A percentile compares a stretch with the other conserved stretches of the same genome.
Evolutionary conservation across 208 protist genomes (phyloP).

Genomic region (Leishmania lainsoni): DNA sequence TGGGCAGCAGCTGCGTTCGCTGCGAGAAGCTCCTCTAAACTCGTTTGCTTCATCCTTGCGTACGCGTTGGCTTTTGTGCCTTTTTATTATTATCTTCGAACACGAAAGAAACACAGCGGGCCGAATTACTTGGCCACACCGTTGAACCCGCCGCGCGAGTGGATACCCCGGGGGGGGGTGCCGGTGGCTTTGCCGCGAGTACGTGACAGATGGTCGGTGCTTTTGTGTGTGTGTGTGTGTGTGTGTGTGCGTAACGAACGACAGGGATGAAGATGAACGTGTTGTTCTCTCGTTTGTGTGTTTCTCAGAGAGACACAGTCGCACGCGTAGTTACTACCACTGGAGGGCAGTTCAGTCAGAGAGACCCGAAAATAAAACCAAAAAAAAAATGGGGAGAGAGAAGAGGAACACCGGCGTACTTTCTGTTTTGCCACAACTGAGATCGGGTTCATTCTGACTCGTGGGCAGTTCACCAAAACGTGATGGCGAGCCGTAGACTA

Average conservation of each 20-base stretch:
- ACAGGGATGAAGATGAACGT: not conserved
- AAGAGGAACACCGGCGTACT: too few species aligned
- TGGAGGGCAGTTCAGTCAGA: not conserved
- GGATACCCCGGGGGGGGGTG: not conserved
- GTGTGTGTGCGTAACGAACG: not conserved
- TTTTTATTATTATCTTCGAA: not conserved
- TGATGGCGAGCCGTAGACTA: not conserved
- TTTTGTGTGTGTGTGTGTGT: too few species aligned
- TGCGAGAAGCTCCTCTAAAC: constrained; percentile 26
- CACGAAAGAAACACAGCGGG: not conserved
- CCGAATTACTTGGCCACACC: not conserved
- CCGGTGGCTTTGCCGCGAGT: not conserved
- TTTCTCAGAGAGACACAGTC: too few species aligned
- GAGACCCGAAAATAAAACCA: not conserved
- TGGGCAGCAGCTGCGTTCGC: constrained; percentile 44
- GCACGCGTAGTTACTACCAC: too few species aligned
- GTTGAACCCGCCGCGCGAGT: not conserved
- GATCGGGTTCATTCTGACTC: not conserved
- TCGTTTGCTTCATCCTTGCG: not conserved
- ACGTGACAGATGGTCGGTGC: not conserved
- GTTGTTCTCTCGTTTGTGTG: too few species aligned
- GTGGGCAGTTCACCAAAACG: not conserved
- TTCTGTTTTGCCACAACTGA: too few species aligned
- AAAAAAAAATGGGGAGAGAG: not conserved
- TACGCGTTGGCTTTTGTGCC: not conserved